These are phyloP conservation scores for Solanum hybrid DNA, from an alignment of 305 asterid species.

Conservation along the genomic window DNA sequence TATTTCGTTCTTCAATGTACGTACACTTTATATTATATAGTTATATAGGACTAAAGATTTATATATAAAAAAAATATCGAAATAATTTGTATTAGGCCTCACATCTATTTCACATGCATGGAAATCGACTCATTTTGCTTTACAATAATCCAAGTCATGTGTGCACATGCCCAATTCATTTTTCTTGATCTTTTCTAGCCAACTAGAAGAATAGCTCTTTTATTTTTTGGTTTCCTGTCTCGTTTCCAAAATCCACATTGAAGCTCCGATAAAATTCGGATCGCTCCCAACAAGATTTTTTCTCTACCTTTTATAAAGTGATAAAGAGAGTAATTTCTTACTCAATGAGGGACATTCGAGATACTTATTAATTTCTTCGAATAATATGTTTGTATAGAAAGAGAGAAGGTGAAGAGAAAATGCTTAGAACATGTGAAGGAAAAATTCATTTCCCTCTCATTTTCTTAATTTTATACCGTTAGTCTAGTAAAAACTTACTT, in stretches of 20 bases:
- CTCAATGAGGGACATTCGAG: background rate
- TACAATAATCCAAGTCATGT: background rate
- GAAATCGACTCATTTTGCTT: background rate
- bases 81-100: background rate
- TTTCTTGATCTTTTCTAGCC: background rate
- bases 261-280: no score
- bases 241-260: no score
- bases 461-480: background rate
- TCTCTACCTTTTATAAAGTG: background rate
- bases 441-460: background rate
- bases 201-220: background rate
- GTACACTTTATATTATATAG: background rate
- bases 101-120: background rate
- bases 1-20: background rate
- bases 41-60: background rate
- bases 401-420: constrained; percentile 1
- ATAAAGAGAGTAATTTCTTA: background rate
- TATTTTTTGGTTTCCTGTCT: no score
- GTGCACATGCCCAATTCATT: background rate
- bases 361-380: background rate
- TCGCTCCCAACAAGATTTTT: no score
- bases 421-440: constrained; percentile 1
- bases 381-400: constrained; percentile 1
- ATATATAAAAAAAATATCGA: background rate
- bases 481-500: background rate